A percentile compares a stretch with the other conserved stretches of the same genome.
phyloP scores from a whole-genome alignment of 2,329 filamentous ascomycete species.

The Colletotrichum magnum region DNA sequence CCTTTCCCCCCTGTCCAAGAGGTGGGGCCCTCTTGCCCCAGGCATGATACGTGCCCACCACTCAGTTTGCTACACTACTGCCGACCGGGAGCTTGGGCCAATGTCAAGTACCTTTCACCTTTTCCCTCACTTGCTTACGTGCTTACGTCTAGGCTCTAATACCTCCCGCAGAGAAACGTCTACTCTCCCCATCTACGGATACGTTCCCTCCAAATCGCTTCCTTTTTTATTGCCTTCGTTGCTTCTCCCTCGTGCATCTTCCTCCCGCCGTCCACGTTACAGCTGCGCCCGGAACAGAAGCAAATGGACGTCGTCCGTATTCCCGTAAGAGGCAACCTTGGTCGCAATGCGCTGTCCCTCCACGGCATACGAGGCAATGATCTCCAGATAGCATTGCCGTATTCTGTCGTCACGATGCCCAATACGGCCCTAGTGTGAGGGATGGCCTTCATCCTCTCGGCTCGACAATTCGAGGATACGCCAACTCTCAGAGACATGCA shows the following conservation, averaged over 20 bases:
- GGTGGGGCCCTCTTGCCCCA: background rate
- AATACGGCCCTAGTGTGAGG: background rate
- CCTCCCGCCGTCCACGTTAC: slow-evolving; percentile 14
- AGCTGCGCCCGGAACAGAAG: background rate
- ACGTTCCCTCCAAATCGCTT: too few relatives aligned
- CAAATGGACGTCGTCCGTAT: background rate
- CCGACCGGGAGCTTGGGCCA: slow-evolving; percentile 5
- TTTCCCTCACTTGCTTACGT: background rate
- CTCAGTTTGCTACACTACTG: too few relatives aligned
- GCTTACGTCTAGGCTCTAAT: too few relatives aligned
- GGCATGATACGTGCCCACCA: too few relatives aligned
- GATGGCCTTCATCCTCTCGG: too few relatives aligned
- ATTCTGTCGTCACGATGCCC: slow-evolving; percentile 17
- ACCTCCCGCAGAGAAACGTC: too few relatives aligned
- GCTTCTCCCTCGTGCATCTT: slow-evolving; percentile 3
- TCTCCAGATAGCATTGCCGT: slow-evolving; percentile 9
- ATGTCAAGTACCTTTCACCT: background rate
- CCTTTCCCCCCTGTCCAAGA: slow-evolving; percentile 17
- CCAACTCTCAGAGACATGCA: too few relatives aligned
- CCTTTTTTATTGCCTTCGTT: background rate
- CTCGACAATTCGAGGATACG: too few relatives aligned
- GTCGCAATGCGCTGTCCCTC: slow-evolving; percentile 4
- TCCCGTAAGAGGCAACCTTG: slow-evolving; percentile 2
- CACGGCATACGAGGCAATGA: slow-evolving; percentile 22
- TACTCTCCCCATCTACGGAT: too few relatives aligned